Conservation (phyloP, 2,329 filamentous ascomycete species). For the Akanthomyces uredinophilus region DNA sequence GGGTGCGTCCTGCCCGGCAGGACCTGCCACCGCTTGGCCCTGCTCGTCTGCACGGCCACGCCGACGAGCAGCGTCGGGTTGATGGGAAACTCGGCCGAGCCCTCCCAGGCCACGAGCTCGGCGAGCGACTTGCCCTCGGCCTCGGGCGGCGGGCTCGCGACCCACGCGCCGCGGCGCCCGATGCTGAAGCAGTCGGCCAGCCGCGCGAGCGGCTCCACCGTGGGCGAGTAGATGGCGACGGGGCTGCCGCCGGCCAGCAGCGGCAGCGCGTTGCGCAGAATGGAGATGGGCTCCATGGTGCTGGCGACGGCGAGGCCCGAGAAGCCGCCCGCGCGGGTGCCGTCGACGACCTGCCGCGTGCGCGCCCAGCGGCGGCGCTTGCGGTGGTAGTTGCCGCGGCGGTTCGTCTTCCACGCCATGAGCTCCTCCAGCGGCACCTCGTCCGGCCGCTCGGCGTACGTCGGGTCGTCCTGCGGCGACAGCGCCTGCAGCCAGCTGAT, state of each 20-base stretch:
- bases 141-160: constrained; percentile 43
- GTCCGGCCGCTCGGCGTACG: constrained; percentile 64
- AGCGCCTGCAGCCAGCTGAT: constrained; percentile 91
- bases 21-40: constrained; percentile 81
- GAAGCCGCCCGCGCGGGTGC: constrained; percentile 70
- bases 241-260: constrained; percentile 78
- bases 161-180: constrained; percentile 71
- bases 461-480: constrained; percentile 66
- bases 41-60: constrained; percentile 72
- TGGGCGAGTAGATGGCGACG: constrained; percentile 79
- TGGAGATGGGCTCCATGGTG: constrained; percentile 71
- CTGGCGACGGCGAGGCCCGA: constrained; percentile 79
- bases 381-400: constrained; percentile 78
- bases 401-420: constrained; percentile 69
- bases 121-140: constrained; percentile 38
- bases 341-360: constrained; percentile 66
- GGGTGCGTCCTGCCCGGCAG: constrained; percentile 77
- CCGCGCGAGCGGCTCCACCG: constrained; percentile 70
- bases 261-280: constrained; percentile 71
- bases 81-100: constrained; percentile 73
- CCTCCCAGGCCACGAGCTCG: constrained; percentile 51
- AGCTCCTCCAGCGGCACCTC: constrained; percentile 56
- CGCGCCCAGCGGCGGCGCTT: constrained; percentile 81
- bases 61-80: constrained; percentile 82
- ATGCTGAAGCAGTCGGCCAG: constrained; percentile 83